Base-by-base conservation (phyloP, 495 filamentous ascomycete species). In the Beverwykella pulmonaria region DNA sequence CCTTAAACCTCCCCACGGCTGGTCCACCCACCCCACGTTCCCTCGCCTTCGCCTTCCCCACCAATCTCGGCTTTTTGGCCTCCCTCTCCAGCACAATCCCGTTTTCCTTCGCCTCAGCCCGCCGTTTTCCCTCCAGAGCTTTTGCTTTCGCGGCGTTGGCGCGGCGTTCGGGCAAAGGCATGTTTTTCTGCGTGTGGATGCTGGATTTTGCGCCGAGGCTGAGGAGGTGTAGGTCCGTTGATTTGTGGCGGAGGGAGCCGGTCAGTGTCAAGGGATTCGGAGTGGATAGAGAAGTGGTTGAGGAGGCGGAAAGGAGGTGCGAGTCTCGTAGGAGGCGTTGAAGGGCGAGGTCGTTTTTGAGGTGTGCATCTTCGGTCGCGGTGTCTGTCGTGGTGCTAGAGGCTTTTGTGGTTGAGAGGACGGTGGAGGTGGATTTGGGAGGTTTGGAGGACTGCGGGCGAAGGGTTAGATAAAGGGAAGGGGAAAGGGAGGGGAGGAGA, bases 271-370 rank as follows among this genome's bases (percentile, higher is more conserved):
- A 14, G 8, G 39, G 39, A 14, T 44, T 44, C 5, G 39, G 39
- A 3, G 39, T 58, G 44, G 53, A 47, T 29, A 46, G 32, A n/a
- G 83, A 26, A 32, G 54, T 82, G 10, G 80, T 80, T 1, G 86
- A 81, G 9, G 79, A 79, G 6, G 80, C 73, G 5, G 86, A 81
- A 57, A 98, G 87, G 36, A 98, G 88, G 77, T 97, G 93, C 0
- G 93, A 97, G 80, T 98, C 94, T 62, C 87, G 82, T 12, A 98
- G 85, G 12, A 98, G 84, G 17, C 92, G 86, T 71, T 97, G 93
- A 20, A 98, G 83, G 10, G 89, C 92, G 23, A 98, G 85, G 71
- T 98, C 94, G 74, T 97, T 94, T 77, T 93, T 93, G 1, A 97
- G 80, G 65, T 91, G 89, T 15, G 79, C 75, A 8, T 82, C 79